A percentile compares a stretch with the other conserved stretches of the same genome.
These are phyloP conservation scores for Plenodomus biglobosus DNA, from an alignment of 2,329 filamentous ascomycete species.

Conservation along the genomic window DNA sequence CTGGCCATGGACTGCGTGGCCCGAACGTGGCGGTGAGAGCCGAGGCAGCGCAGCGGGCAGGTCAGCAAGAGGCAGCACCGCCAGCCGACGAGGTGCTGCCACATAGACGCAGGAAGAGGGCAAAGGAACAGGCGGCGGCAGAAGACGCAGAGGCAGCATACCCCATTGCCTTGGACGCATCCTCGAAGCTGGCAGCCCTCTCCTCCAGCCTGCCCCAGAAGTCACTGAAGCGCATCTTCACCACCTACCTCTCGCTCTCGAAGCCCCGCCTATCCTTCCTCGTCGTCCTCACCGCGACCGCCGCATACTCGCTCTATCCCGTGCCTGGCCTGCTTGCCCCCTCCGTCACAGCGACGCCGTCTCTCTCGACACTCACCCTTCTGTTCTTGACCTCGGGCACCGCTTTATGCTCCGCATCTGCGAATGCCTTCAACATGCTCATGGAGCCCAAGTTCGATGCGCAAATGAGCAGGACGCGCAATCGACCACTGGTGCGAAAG, in stretches of 20 bases:
- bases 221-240: conserved; percentile 66
- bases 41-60: conserved; percentile 9
- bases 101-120: conserved; percentile 39
- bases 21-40: conserved; percentile 23
- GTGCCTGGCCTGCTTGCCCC: conserved; percentile 81
- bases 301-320: conserved; percentile 89
- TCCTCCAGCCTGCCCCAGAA: conserved; percentile 59
- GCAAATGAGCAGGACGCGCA: conserved; percentile 89
- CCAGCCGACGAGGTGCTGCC: conserved; percentile 34
- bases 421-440: conserved; percentile 96
- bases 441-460: conserved; percentile 90
- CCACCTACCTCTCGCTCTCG: conserved; percentile 85
- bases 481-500: conserved; percentile 81
- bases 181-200: conserved; percentile 59
- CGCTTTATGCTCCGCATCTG: conserved; percentile 82
- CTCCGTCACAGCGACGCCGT: conserved; percentile 67
- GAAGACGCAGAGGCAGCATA: conserved; percentile 29
- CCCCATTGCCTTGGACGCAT: conserved; percentile 59
- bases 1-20: conserved; percentile 37
- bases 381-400: conserved; percentile 90
- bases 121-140: conserved; percentile 28
- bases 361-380: conserved; percentile 85
- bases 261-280: conserved; percentile 93
- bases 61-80: conserved; percentile 10
- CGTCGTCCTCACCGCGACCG: conserved; percentile 86